These are phyloP conservation scores for Botrytis porri DNA, from an alignment of 2,329 filamentous ascomycete genomes.

Conservation along the genomic window DNA sequence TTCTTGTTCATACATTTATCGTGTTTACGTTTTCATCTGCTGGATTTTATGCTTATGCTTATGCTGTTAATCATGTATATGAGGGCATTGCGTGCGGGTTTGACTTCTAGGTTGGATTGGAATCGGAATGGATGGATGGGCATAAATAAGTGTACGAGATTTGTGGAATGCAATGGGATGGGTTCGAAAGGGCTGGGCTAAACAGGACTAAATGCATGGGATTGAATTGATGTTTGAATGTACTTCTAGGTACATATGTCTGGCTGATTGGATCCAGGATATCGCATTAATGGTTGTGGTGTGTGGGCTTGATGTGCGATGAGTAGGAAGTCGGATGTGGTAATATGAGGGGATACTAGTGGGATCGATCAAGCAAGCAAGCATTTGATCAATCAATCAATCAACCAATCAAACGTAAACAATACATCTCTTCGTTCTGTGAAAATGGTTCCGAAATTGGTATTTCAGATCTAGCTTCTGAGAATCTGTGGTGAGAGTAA, in stretches of 20 bases:
- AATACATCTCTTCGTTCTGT: background rate
- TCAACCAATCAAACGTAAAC: background rate
- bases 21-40: background rate
- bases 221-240: background rate
- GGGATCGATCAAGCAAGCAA: background rate
- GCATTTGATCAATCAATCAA: background rate
- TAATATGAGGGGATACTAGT: background rate
- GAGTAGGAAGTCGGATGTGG: background rate
- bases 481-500: background rate
- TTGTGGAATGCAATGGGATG: background rate
- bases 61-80: conserved; percentile 1
- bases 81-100: conserved; percentile 7
- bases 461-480: background rate
- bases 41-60: background rate
- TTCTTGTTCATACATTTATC: conserved; percentile 3
- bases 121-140: background rate
- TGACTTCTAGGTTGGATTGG: conserved; percentile 5
- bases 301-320: background rate
- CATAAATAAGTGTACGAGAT: background rate
- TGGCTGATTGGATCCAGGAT: background rate
- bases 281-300: background rate
- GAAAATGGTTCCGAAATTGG: background rate
- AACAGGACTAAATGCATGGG: background rate
- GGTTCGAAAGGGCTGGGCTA: background rate
- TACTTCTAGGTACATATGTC: background rate